Evolutionary conservation across 208 protist species (phyloP).

Genomic region (Leishmania aethiopica): DNA sequence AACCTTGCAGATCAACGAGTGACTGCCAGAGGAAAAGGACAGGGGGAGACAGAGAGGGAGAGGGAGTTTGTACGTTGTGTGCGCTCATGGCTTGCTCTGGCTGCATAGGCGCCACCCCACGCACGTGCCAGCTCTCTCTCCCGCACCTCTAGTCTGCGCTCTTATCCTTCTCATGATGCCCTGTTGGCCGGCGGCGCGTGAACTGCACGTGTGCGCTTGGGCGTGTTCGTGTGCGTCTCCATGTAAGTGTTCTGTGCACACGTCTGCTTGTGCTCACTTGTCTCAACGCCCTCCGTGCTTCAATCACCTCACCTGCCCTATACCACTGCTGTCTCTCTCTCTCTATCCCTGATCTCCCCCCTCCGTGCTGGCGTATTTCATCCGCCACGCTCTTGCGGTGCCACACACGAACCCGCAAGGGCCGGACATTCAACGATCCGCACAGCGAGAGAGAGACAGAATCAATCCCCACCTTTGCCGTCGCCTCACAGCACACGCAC

Average conservation of each 20-base stretch:
- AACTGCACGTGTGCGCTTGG: neutral
- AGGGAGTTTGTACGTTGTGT: neutral
- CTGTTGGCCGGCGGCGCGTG: neutral
- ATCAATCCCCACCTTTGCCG: neutral
- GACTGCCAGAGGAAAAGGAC: neutral
- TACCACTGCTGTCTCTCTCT: conserved; percentile 22
- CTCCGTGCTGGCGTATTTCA: too few species aligned
- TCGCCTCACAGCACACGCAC: neutral
- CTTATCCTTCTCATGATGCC: neutral
- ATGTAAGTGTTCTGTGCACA: too few species aligned
- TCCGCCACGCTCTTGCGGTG: neutral
- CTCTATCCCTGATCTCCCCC: neutral
- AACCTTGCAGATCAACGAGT: neutral
- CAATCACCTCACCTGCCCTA: neutral
- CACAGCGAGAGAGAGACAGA: neutral
- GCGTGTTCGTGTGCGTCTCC: neutral
- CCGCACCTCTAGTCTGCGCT: neutral
- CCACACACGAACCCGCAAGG: neutral
- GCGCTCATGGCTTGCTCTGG: neutral
- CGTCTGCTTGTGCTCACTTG: neutral
- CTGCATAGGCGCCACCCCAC: neutral
- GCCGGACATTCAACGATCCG: neutral
- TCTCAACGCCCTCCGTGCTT: neutral
- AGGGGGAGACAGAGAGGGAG: too few species aligned
- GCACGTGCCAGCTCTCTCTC: neutral